These are phyloP conservation scores for Pseudocercospora eumusae DNA, from an alignment of 2,329 filamentous ascomycete genomes.

Conservation along the genomic window DNA sequence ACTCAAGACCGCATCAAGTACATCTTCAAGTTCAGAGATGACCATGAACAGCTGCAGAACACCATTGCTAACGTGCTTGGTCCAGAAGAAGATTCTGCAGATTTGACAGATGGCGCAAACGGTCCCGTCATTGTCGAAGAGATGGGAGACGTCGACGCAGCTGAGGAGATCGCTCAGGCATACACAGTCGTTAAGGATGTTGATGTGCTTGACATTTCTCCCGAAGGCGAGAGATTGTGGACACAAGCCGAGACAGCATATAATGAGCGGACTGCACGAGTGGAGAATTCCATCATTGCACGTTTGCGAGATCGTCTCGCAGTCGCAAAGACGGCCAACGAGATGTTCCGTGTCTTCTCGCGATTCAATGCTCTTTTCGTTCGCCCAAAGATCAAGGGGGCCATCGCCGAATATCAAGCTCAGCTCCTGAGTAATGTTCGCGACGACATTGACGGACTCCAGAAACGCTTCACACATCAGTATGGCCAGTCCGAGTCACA, in stretches of 20 bases:
- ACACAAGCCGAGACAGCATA: constrained; percentile 92
- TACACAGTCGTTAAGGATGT: constrained; percentile 94
- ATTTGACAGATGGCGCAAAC: constrained; percentile 58
- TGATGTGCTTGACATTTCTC: constrained; percentile 87
- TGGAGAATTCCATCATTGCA: constrained; percentile 98
- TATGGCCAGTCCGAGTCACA: constrained; percentile 98
- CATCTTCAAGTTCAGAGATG: constrained; percentile 89
- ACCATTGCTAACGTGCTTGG: constrained; percentile 98
- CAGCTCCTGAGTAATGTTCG: constrained; percentile 98
- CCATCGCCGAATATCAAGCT: constrained; percentile 96
- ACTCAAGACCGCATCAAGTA: constrained; percentile 91
- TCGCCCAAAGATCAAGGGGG: constrained; percentile 96
- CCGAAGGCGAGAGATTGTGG: constrained; percentile 88
- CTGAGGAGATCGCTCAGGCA: constrained; percentile 91
- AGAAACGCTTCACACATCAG: constrained; percentile 97
- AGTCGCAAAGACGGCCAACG: constrained; percentile 94
- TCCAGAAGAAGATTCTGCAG: constrained; percentile 57
- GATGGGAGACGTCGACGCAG: constrained; percentile 94
- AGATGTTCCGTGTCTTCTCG: constrained; percentile 99
- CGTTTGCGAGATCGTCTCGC: constrained; percentile 87
- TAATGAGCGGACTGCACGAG: constrained; percentile 93
- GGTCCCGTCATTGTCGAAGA: constrained; percentile 79
- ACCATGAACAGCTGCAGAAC: constrained; percentile 94
- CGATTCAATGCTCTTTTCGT: constrained; percentile 99
- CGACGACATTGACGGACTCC: constrained; percentile 86